Percentiles rank a stretch among this genome's conserved stretches.
Conservation (phyloP, 2,329 filamentous ascomycete species). For the Sclerotinia trifoliorum region DNA sequence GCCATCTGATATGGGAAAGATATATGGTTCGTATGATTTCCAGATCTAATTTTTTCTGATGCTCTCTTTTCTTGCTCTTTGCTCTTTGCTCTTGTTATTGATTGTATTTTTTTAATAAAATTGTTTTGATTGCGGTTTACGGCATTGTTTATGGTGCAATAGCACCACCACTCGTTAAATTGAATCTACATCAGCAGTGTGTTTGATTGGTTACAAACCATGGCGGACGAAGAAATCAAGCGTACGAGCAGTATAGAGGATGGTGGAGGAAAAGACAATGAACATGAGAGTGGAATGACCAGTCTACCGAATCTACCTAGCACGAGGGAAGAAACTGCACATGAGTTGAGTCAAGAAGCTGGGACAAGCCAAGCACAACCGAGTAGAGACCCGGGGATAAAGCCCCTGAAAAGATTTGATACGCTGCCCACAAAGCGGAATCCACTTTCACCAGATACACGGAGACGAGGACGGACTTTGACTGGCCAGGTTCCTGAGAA, state of each 20-base stretch:
- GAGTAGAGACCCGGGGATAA: neutral
- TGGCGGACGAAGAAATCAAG: conserved; percentile 13
- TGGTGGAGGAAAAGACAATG: conserved; percentile 16
- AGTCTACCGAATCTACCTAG: neutral
- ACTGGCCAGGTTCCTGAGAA: conserved; percentile 12
- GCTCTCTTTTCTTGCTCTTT: neutral
- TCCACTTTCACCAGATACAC: conserved; percentile 17
- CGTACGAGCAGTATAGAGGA: conserved; percentile 10
- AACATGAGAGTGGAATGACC: conserved; percentile 3
- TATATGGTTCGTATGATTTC: conserved; percentile 15
- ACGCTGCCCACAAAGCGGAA: conserved; percentile 11
- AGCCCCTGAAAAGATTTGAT: conserved; percentile 18
- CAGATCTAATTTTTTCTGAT: neutral
- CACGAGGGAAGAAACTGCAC: neutral
- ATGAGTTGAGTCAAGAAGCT: conserved; percentile 6
- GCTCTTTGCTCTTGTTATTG: neutral
- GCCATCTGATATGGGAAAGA: neutral
- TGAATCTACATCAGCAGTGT: neutral
- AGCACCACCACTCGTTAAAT: neutral
- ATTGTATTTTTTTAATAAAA: neutral
- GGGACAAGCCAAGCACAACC: neutral
- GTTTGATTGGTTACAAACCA: neutral
- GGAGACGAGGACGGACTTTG: conserved; percentile 14
- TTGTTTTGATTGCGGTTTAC: neutral
- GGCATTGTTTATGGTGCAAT: neutral